phyloP scores from a whole-genome alignment of 2,329 filamentous ascomycete species.

The Hypomyces perniciosus region DNA sequence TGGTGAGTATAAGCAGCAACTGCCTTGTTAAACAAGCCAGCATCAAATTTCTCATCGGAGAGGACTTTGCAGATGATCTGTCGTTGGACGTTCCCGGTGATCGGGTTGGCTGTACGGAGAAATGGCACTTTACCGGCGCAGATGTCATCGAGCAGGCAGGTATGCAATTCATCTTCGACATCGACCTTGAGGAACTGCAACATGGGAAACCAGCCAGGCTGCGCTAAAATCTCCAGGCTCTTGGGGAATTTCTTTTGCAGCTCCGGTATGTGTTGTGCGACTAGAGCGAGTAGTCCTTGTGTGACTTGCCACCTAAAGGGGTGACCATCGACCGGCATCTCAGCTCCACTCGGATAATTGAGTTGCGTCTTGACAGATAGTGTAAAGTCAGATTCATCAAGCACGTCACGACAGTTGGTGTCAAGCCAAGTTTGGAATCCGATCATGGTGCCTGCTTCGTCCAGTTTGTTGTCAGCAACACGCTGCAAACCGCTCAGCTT shows the following conservation, averaged over 20 bases:
- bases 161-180: slow-evolving; percentile 39
- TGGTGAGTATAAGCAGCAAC: background rate
- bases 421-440: slow-evolving; percentile 7
- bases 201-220: slow-evolving; percentile 44
- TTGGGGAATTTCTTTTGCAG: slow-evolving; percentile 33
- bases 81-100: slow-evolving; percentile 8
- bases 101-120: background rate
- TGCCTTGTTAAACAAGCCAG: background rate
- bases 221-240: slow-evolving; percentile 42
- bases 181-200: slow-evolving; percentile 48
- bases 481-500: slow-evolving; percentile 55
- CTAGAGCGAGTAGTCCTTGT: slow-evolving; percentile 35
- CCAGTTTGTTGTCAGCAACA: slow-evolving; percentile 40
- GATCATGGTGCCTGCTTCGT: slow-evolving; percentile 1
- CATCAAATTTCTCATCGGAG: background rate
- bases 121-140: slow-evolving; percentile 22
- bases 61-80: slow-evolving; percentile 9
- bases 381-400: slow-evolving; percentile 28
- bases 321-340: slow-evolving; percentile 45
- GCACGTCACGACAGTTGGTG: slow-evolving; percentile 4
- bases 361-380: slow-evolving; percentile 49
- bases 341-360: slow-evolving; percentile 49
- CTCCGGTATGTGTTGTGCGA: slow-evolving; percentile 30
- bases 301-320: slow-evolving; percentile 45
- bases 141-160: slow-evolving; percentile 36